phyloP scores from a whole-genome alignment of 495 filamentous ascomycete species.

The Aspergillus nanangensis region DNA sequence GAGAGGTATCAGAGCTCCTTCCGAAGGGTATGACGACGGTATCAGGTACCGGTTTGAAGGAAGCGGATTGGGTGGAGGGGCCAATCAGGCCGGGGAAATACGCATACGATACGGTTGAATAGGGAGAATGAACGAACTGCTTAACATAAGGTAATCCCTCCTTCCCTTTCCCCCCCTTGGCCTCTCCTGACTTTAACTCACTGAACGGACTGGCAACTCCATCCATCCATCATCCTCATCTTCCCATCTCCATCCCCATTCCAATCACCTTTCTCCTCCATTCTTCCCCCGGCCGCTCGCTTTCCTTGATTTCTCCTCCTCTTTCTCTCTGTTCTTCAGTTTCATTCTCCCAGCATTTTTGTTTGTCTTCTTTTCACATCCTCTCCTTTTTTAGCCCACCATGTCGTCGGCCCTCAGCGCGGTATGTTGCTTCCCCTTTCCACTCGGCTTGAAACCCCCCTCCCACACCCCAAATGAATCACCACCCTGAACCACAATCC shows the following conservation, averaged over 20 bases:
- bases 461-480: constrained; percentile 1
- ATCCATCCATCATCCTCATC: constrained; percentile 8
- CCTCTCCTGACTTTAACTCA: no score
- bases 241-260: constrained; percentile 15
- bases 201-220: background rate
- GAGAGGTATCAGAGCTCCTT: no score
- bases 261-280: constrained; percentile 8
- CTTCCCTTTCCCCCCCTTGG: background rate
- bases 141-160: no score
- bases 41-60: no score
- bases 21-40: no score
- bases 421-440: constrained; percentile 49
- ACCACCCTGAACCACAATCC: constrained; percentile 28
- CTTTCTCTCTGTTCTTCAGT: constrained; percentile 7
- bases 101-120: no score
- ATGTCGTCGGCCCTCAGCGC: constrained; percentile 62
- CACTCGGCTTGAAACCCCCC: constrained; percentile 24
- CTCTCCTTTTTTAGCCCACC: constrained; percentile 31
- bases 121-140: no score
- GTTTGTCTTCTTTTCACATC: constrained; percentile 12
- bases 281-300: constrained; percentile 19
- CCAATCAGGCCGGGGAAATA: no score
- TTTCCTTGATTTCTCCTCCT: constrained; percentile 16
- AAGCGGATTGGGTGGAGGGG: no score
- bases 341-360: constrained; percentile 12